phyloP scores from a whole-genome alignment of 2,329 filamentous ascomycete genomes.

The Hymenoscyphus albidus region DNA sequence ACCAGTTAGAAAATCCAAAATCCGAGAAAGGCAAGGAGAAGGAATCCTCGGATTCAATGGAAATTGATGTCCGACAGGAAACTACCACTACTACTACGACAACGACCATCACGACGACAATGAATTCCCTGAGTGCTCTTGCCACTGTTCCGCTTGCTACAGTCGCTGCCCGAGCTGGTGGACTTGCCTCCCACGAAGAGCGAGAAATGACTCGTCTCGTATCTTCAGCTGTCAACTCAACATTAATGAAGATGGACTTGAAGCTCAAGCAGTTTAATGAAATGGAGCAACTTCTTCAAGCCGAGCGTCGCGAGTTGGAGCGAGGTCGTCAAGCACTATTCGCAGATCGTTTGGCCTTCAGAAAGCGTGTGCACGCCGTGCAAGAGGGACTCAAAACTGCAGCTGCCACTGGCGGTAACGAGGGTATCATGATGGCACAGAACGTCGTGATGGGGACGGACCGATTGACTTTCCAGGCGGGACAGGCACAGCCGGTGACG shows the following conservation, averaged over 20 bases:
- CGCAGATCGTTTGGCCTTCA: conserved; percentile 85
- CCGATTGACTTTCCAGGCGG: conserved; percentile 51
- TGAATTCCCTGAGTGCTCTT: conserved; percentile 46
- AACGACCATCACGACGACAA: conserved; percentile 46
- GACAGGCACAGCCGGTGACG: conserved; percentile 34
- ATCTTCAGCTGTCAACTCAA: conserved; percentile 86
- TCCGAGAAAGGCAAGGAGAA: conserved; percentile 56
- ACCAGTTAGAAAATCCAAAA: conserved; percentile 66
- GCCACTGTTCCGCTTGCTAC: conserved; percentile 81
- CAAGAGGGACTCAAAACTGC: conserved; percentile 66
- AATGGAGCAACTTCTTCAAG: conserved; percentile 87
- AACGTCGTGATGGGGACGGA: conserved; percentile 37
- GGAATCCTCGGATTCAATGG: conserved; percentile 57
- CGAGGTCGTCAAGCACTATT: conserved; percentile 89
- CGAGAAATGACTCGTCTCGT: conserved; percentile 94
- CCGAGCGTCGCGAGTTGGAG: conserved; percentile 89
- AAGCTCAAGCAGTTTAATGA: conserved; percentile 96
- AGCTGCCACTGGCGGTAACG: conserved; percentile 37
- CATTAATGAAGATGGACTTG: conserved; percentile 91
- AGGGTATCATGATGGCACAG: conserved; percentile 36
- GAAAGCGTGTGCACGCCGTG: conserved; percentile 77
- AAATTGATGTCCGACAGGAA: conserved; percentile 55
- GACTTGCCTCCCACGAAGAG: conserved; percentile 91
- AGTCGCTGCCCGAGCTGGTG: conserved; percentile 79
- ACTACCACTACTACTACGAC: conserved; percentile 43